A percentile compares a stretch with the other conserved stretches of the same genome.
These are phyloP conservation scores for Pseudocercospora vitis DNA, from an alignment of 2,329 filamentous ascomycete genomes.

Conservation along the genomic window DNA sequence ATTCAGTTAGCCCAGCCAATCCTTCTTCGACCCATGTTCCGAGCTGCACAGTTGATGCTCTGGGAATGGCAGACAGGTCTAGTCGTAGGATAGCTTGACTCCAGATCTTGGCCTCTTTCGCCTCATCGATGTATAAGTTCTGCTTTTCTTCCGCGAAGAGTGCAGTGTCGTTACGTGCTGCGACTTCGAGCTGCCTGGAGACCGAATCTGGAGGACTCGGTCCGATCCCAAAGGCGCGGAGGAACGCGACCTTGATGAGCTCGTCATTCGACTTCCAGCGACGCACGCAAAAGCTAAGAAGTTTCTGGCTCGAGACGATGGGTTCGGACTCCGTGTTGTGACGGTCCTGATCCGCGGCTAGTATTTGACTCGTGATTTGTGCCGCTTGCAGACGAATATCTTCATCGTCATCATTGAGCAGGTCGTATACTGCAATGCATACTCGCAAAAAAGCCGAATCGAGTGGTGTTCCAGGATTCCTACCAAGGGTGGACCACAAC, in stretches of 20 bases:
- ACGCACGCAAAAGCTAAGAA: constrained; percentile 38
- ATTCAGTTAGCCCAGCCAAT: constrained; percentile 46
- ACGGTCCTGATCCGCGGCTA: constrained; percentile 35
- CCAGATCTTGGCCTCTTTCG: constrained; percentile 74
- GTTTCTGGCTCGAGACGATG: constrained; percentile 48
- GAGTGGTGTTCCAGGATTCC: not conserved
- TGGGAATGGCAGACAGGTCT: constrained; percentile 27
- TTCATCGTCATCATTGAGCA: constrained; percentile 87
- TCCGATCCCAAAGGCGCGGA: constrained; percentile 26
- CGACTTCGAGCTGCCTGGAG: constrained; percentile 14
- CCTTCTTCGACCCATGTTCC: constrained; percentile 54
- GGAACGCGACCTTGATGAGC: constrained; percentile 21
- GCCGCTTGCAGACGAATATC: constrained; percentile 72
- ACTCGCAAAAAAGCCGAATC: constrained; percentile 50
- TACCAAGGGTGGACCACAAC: constrained; percentile 22
- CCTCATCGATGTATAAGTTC: constrained; percentile 87
- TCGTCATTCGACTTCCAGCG: constrained; percentile 18
- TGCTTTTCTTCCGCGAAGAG: constrained; percentile 89
- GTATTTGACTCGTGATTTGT: constrained; percentile 48
- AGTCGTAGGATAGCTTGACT: constrained; percentile 49
- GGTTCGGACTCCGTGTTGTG: constrained; percentile 43
- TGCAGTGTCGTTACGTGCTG: constrained; percentile 54
- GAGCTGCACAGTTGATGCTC: constrained; percentile 25
- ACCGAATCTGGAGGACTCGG: constrained; percentile 1
- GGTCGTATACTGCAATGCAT: constrained; percentile 69